Evolutionary conservation across 2,329 filamentous ascomycete genomes (phyloP).

Genomic region (Colletotrichum sp.): DNA sequence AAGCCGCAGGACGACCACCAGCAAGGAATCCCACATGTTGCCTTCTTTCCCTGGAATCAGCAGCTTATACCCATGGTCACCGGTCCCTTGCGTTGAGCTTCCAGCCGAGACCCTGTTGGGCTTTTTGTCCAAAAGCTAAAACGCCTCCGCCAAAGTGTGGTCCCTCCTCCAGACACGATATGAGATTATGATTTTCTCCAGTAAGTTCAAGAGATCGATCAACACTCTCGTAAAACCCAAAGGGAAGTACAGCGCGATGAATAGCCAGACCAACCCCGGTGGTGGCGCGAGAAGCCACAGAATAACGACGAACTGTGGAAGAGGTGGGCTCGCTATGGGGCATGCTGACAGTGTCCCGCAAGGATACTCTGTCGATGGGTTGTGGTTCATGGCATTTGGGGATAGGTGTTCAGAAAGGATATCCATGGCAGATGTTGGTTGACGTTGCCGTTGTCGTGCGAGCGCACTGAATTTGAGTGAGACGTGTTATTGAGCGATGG

Average conservation of each 20-base stretch:
- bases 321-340: neutral
- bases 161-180: neutral
- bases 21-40: neutral
- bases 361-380: neutral
- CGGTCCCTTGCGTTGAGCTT: neutral
- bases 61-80: fast-evolving
- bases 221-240: neutral
- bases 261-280: neutral
- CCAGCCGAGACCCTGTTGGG: neutral
- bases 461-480: neutral
- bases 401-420: neutral
- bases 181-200: neutral
- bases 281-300: neutral
- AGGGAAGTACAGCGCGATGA: neutral
- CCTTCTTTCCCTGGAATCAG: neutral
- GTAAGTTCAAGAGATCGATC: neutral
- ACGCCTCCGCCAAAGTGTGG: neutral
- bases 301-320: neutral
- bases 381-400: neutral
- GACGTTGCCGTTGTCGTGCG: neutral
- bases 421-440: neutral
- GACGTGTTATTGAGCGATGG: neutral
- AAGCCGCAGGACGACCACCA: neutral
- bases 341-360: neutral
- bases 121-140: neutral